A percentile compares a stretch with the other conserved stretches of the same genome.
Conservation (phyloP, 2,329 filamentous ascomycete genomes). For the Furcasterigmium furcatum region DNA sequence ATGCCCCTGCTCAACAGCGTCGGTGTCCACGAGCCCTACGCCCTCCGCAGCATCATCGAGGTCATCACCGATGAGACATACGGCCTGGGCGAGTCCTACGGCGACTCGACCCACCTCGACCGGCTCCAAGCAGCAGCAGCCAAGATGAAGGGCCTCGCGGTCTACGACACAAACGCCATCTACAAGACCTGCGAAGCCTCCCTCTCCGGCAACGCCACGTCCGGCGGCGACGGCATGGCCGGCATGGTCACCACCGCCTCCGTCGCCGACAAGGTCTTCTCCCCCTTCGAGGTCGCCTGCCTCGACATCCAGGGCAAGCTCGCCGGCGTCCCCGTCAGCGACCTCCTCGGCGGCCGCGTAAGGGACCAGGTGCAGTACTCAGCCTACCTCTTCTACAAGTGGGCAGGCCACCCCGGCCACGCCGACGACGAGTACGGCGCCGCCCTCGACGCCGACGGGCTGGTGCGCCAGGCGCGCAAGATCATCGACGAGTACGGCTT, state of each 20-base stretch:
- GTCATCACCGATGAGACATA: constrained; percentile 28
- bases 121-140: constrained; percentile 27
- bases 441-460: constrained; percentile 28
- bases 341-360: constrained; percentile 33
- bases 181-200: constrained; percentile 81
- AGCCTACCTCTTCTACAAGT: constrained; percentile 40
- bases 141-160: constrained; percentile 21
- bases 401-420: constrained; percentile 33
- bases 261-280: constrained; percentile 36
- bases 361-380: constrained; percentile 36
- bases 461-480: constrained; percentile 29
- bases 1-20: constrained; percentile 40
- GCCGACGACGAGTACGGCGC: constrained; percentile 34
- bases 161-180: constrained; percentile 72
- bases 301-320: constrained; percentile 38
- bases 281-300: constrained; percentile 37
- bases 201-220: constrained; percentile 36
- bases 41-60: constrained; percentile 37
- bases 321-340: constrained; percentile 31
- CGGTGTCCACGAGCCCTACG: constrained; percentile 38
- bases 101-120: constrained; percentile 30
- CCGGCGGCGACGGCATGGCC: constrained; percentile 62
- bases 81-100: constrained; percentile 37
- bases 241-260: constrained; percentile 38
- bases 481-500: constrained; percentile 39